Base-by-base conservation (phyloP, 352 stramenopile genomes). In the Phytophthora fragariaefolia region DNA sequence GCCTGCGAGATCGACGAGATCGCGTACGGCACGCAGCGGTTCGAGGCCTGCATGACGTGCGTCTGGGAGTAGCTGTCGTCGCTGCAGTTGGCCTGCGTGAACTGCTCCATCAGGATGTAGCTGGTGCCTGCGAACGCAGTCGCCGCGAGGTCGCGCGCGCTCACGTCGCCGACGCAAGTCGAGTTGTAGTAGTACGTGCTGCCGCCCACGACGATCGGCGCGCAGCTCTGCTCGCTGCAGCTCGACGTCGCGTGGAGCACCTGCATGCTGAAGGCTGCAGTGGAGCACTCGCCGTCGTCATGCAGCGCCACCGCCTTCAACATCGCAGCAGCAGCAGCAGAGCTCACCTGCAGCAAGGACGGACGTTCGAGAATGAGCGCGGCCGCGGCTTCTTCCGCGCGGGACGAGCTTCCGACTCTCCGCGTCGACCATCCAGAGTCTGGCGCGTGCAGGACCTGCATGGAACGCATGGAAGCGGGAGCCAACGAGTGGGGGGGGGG, bases 31-130 rank as follows among this genome's bases (percentile, higher is more conserved):
- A 76, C 36, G 8, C 71, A 78, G 32, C 49, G 40, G 10, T 48
- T 64, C 24, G 27, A 65, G 38, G 66, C 66, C 26, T 70, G 52
- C 4, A 78, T 8, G 0, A 58, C 71, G 28, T 78, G 47, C 1
- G 66, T 73, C 22, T 73, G 15, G 12, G 15, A 34, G 43, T 78
- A 78, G 6, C 53, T 52, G 12, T 50, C 36, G 3, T 22, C 20
- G 18, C 49, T 78, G 52, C 71, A 78, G 32, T 73, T 73, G 9
- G 27, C 6, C 2, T 48, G 10, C 40, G 22, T 22, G 62, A 75
- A 78, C 26, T 61, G 51, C 47, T 78, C 66, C 27, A 75, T 50
- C 1, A 73, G 24, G 57, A 78, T 65, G 56, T 78, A 50, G 45
- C 45, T 45, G 24, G 66, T 67, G 2, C 20, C 47, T 40, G 24